Base-by-base conservation (phyloP, 257 asterid species). In the Misopates orontium region DNA sequence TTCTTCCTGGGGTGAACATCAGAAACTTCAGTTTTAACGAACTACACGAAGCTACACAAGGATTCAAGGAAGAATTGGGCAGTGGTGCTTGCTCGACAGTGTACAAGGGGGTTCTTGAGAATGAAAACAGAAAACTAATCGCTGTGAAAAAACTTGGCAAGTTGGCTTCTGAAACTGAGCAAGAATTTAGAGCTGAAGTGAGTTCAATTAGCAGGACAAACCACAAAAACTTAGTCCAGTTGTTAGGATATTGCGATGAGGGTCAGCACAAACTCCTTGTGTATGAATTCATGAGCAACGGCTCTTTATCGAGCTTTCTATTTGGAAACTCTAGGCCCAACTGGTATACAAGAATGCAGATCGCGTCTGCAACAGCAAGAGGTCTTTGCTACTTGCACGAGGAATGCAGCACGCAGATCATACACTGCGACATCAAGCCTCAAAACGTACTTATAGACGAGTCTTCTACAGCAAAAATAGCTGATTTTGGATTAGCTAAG, bases 401-500 rank as follows among this genome's bases (percentile, higher is more conserved):
- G 19, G 85, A 80, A 36, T 79, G 83, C 19, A 75, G 61, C 58
- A 63, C 68, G 6, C 85, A 73, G 0, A 77, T 83, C 70, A 83
- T 83, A 20, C 85, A 82, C 58, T 79, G 85, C 19, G 75, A 82
- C 40, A 69, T 82, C 0, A 82, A 82, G 75, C 84, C 84, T 56
- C 83, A 79, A 16, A 82, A 82, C 23, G 67, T 79, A n/a, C 79
- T 76, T 28, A 71, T 79, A 1, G 80, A 79, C 24, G 76, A 72
- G 0, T 56, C 53, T 39, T 63, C 31, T 16, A 9, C 18, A 15
- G 73, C 82, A 0, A 70, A 70, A 42, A 79, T 80, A 19, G 64
- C 85, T 0, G 88, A 82, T 63, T 82, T 79, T 16, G 75, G 85
- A 31, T 44, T 83, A 18, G 85, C 82, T 4, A 83, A 79, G 62